Evolutionary conservation across 208 protist species (phyloP), one percentile per base, ranked within the genome.

Genomic region (Wallacemonas collosoma): DNA sequence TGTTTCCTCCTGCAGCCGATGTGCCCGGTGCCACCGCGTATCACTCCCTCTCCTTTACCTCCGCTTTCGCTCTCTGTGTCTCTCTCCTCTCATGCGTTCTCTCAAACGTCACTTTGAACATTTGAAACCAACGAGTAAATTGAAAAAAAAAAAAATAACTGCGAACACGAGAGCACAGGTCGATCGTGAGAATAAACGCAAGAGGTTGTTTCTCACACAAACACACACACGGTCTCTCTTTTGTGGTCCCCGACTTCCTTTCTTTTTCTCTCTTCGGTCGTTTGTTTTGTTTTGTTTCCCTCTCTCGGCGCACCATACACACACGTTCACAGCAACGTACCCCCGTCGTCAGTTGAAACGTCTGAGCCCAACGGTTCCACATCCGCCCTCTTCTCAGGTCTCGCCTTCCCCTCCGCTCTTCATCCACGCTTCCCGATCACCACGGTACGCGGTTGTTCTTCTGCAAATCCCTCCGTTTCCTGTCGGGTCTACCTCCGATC

Each of bases 361-460:
- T 26, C 53, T 69, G 40, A 50, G 0, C 45, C 6, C 8, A 50
- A 1, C 12, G 45, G 45, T 50, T 50, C 45, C 45, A 6, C 45
- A 50, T 12, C 45, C 38, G 53, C 64, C 15, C 54, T 73, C 50
- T 45, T 77, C 64, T 65, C 50, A 54, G 17, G 73, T 36, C 54
- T 60, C 26, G 8, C 45, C 39, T 15, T 26, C 26, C 26, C 26
- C 26, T 26, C 26, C 26, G 26, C 26, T 26, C 26, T 26, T 26
- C 26, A 26, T 26, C 26, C 26, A 26, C 26, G 26, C 26, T 26
- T 26, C 26, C 26, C 26, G 26, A 26, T 26, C 26, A 26, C 26
- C 26, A 26, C 26, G 26, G 26, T 0, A 26, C 26, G 26, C 26
- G 26, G 26, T 26, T 26, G 58, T 44, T 12, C 6, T 12, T 44